phyloP scores from a whole-genome alignment of 1,139 yeast species.

The Kluyveromyces marxianus region DNA sequence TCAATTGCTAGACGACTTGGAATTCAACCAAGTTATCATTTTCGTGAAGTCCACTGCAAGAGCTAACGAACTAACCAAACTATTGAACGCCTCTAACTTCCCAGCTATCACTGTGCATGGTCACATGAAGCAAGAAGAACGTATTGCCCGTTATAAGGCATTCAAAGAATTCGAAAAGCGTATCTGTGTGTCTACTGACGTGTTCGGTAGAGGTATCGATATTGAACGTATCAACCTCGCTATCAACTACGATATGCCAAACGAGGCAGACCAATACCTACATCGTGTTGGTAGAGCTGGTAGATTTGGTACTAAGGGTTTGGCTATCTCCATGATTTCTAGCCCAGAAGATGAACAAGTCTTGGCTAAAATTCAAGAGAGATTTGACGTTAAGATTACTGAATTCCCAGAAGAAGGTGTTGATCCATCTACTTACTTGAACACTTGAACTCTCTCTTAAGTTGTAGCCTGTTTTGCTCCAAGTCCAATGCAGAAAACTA shows the following conservation, averaged over 20 bases:
- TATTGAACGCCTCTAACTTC: conserved; percentile 88
- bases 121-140: conserved; percentile 94
- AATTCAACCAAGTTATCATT: conserved; percentile 96
- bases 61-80: conserved; percentile 85
- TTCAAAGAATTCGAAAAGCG: conserved; percentile 98
- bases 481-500: no score
- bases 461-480: background rate
- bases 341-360: conserved; percentile 84
- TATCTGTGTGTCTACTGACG: conserved; percentile 97
- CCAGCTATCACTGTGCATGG: conserved; percentile 97
- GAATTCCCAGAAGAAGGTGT: conserved; percentile 98
- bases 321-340: conserved; percentile 86
- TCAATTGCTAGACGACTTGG: conserved; percentile 86
- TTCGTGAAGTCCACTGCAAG: conserved; percentile 89
- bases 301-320: conserved; percentile 98
- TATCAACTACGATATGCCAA: conserved; percentile 85
- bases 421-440: conserved; percentile 96
- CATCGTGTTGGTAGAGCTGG: conserved; percentile 99
- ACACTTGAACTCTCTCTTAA: conserved; percentile 46
- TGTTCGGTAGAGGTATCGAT: conserved; percentile 98
- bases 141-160: conserved; percentile 92
- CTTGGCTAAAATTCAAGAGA: conserved; percentile 86
- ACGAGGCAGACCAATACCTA: conserved; percentile 93
- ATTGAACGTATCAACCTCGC: conserved; percentile 98
- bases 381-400: conserved; percentile 92